phyloP scores from a whole-genome alignment of 202 grass and related monocot genomes.

The Digitaria exilis region DNA sequence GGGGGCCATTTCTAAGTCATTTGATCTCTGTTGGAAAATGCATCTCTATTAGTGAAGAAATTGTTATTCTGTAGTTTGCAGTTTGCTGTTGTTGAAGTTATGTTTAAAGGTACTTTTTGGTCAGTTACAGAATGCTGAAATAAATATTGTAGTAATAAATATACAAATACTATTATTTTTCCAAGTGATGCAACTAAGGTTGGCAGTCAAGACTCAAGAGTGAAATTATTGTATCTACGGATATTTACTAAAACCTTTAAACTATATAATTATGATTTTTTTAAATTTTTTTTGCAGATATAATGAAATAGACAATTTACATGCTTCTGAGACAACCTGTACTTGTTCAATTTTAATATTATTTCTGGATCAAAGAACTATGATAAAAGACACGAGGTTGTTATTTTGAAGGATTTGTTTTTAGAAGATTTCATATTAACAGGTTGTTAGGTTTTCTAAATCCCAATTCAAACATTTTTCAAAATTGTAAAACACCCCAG shows the following conservation, averaged over 20 bases:
- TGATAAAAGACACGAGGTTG: neutral
- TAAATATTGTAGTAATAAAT: neutral
- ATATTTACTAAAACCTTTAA: slow-evolving; percentile 26
- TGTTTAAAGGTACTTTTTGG: neutral
- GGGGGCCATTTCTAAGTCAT: neutral
- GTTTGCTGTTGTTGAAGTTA: slow-evolving; percentile 8
- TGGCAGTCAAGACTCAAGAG: neutral
- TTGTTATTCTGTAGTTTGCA: neutral
- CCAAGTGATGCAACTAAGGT: neutral
- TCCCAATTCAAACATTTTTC: neutral
- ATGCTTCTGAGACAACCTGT: slow-evolving; percentile 26
- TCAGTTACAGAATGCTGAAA: slow-evolving; percentile 33
- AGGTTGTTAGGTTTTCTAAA: neutral
- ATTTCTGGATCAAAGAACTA: slow-evolving; percentile 7
- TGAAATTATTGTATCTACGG: neutral
- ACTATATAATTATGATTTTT: slow-evolving; percentile 8
- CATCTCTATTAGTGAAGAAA: neutral
- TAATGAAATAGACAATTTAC: slow-evolving; percentile 22
- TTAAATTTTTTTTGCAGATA: neutral
- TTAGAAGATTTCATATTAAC: neutral
- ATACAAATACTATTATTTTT: slow-evolving; percentile 29
- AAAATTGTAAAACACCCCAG: neutral
- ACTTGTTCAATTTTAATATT: slow-evolving; percentile 33
- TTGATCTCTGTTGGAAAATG: neutral
- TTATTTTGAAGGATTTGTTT: slow-evolving; percentile 33